phyloP scores from a whole-genome alignment of 371 early-diverging fungal species.

The Mortierella sp. region DNA sequence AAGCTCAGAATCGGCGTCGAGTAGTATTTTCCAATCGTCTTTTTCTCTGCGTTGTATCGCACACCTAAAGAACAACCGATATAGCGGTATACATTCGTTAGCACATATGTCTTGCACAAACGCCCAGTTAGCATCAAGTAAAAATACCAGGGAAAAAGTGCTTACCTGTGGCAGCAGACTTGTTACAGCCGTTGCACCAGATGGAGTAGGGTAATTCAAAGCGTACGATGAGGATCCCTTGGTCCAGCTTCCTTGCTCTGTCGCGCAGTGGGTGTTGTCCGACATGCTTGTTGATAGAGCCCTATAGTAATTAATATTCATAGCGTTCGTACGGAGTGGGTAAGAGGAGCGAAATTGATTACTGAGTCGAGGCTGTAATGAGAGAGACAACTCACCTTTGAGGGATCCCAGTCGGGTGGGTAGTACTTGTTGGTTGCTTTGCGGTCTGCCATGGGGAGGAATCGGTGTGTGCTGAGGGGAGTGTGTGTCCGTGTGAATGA shows the following conservation, averaged over 20 bases:
- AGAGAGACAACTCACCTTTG: constrained; percentile 60
- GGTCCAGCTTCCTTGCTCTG: constrained; percentile 89
- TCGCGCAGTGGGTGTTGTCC: constrained; percentile 93
- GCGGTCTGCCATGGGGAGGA: constrained; percentile 38
- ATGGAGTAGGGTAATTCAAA: constrained; percentile 94
- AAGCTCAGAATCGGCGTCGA: constrained; percentile 91
- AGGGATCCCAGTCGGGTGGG: constrained; percentile 81
- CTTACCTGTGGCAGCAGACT: constrained; percentile 88
- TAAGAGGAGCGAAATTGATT: neutral
- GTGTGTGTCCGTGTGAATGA: neutral
- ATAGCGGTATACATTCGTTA: neutral
- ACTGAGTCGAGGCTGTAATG: neutral
- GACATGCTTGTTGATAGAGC: constrained; percentile 86
- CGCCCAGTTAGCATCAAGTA: neutral
- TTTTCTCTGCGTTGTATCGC: constrained; percentile 96
- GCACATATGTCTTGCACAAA: neutral
- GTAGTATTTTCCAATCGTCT: constrained; percentile 90
- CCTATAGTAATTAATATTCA: constrained; percentile 55
- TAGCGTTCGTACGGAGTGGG: neutral
- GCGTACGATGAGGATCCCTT: constrained; percentile 92
- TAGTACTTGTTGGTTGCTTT: constrained; percentile 75
- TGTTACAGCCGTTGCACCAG: constrained; percentile 91
- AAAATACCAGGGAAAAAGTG: neutral
- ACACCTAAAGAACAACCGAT: constrained; percentile 67
- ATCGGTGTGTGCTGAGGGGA: neutral